Conservation (phyloP, 2,329 filamentous ascomycete species). For the Exophiala calicioides region DNA sequence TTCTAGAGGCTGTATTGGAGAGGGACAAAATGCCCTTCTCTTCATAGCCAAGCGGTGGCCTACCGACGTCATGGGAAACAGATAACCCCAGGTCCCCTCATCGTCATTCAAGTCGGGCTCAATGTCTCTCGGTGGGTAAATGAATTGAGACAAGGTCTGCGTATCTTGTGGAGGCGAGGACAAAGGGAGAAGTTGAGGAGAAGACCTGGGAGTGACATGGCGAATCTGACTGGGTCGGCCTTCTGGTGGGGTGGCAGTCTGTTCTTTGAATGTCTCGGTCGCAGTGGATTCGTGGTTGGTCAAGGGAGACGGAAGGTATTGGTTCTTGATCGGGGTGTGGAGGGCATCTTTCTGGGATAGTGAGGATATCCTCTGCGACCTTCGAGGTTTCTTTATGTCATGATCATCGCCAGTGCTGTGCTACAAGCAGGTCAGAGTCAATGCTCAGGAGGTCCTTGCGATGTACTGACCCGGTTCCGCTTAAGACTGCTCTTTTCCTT, state of each 20-base stretch:
- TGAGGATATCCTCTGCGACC: conserved; percentile 70
- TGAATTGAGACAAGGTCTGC: conserved; percentile 77
- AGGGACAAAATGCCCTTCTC: conserved; percentile 70
- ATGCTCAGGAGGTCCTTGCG: conserved; percentile 25
- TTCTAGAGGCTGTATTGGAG: conserved; percentile 49
- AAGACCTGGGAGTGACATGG: conserved; percentile 48
- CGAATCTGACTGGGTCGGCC: conserved; percentile 57
- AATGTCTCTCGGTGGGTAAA: conserved; percentile 69
- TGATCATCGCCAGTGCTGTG: conserved; percentile 65
- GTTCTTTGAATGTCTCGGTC: conserved; percentile 63
- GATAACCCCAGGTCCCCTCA: conserved; percentile 89
- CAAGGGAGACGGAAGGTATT: conserved; percentile 78
- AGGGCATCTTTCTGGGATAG: conserved; percentile 49
- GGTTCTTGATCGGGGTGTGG: conserved; percentile 60
- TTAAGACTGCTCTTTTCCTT: conserved; percentile 82
- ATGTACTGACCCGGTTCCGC: conserved; percentile 67
- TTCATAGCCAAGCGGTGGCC: conserved; percentile 72
- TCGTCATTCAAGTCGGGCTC: conserved; percentile 82
- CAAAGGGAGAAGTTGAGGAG: conserved; percentile 49
- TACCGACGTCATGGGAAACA: conserved; percentile 76
- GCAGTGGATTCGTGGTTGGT: conserved; percentile 68
- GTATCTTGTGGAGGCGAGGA: conserved; percentile 74
- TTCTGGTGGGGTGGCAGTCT: conserved; percentile 69
- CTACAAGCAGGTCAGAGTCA: conserved; percentile 48
- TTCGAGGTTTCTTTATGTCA: conserved; percentile 80